These are phyloP conservation scores for Stagonosporopsis vannaccii DNA, from an alignment of 2,329 filamentous ascomycete species.

Conservation along the genomic window DNA sequence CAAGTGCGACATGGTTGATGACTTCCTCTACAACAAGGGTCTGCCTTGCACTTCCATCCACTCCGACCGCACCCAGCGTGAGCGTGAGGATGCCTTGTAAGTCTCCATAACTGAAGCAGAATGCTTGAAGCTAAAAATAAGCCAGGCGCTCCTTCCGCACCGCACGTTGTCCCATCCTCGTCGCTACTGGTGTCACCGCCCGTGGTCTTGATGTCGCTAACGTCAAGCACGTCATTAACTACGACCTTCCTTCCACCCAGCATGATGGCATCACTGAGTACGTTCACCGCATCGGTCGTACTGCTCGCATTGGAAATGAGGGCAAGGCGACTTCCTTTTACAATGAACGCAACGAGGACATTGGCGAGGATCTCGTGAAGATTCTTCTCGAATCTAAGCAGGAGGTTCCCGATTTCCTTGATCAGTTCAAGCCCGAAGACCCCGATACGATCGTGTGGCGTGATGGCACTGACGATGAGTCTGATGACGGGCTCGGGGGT, in stretches of 20 bases:
- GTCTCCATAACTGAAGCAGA: conserved; percentile 31
- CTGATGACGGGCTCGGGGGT: conserved; percentile 32
- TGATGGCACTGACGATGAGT: conserved; percentile 57
- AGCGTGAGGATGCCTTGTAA: conserved; percentile 89
- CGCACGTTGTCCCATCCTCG: conserved; percentile 77
- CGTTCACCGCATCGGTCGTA: conserved; percentile 92
- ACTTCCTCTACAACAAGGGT: conserved; percentile 80
- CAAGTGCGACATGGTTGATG: conserved; percentile 83
- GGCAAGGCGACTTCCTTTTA: conserved; percentile 91
- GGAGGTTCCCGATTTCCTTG: conserved; percentile 81
- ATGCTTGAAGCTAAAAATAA: conserved; percentile 8
- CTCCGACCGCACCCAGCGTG: conserved; percentile 81
- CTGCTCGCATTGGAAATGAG: conserved; percentile 87
- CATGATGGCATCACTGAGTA: conserved; percentile 95
- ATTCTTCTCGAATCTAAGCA: conserved; percentile 82
- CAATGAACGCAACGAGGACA: conserved; percentile 75
- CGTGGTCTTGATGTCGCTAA: conserved; percentile 89
- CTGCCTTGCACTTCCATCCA: conserved; percentile 91
- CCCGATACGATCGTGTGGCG: conserved; percentile 59
- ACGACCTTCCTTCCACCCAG: conserved; percentile 75
- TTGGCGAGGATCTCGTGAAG: conserved; percentile 79
- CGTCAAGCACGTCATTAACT: conserved; percentile 93
- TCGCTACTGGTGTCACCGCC: conserved; percentile 85
- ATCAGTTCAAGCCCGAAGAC: conserved; percentile 67
- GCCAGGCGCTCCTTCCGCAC: conserved; percentile 75